Conservation (phyloP, 1,139 yeast genomes). For the Magnusiomyces paraingens region DNA sequence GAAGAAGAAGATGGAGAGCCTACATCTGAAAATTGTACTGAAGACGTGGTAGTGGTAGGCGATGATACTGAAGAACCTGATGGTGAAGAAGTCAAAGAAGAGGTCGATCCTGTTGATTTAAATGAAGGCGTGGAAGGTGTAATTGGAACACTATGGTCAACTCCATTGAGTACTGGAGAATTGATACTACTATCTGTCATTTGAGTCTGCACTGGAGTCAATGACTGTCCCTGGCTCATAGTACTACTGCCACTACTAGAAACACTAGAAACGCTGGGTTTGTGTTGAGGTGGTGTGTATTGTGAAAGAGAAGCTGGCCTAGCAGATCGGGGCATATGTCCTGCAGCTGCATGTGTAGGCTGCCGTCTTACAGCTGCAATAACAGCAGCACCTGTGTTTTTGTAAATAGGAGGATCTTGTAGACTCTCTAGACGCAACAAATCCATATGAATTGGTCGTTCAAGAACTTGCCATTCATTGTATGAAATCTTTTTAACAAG, state of each 20-base stretch:
- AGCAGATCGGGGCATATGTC: too few species aligned
- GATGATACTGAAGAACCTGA: not conserved
- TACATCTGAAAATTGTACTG: not conserved
- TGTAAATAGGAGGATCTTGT: slow-evolving; percentile 26
- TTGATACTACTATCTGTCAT: too few species aligned
- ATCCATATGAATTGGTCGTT: slow-evolving; percentile 38
- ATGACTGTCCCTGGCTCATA: too few species aligned
- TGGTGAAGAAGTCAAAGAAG: not conserved
- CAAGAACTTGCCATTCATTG: slow-evolving; percentile 31
- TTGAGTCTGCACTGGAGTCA: too few species aligned
- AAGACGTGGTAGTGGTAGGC: not conserved
- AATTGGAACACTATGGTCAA: too few species aligned
- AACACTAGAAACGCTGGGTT: not conserved
- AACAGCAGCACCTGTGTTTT: slow-evolving; percentile 2
- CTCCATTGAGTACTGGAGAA: too few species aligned
- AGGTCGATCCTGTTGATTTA: not conserved
- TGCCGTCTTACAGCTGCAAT: not conserved
- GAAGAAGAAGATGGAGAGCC: not conserved
- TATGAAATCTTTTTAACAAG: slow-evolving; percentile 35
- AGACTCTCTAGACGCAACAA: slow-evolving; percentile 32
- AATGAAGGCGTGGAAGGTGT: too few species aligned
- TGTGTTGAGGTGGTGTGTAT: not conserved
- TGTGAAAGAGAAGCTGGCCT: too few species aligned
- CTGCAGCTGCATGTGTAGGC: not conserved
- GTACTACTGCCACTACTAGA: not conserved